phyloP scores from a whole-genome alignment of 371 early-diverging fungal species.

The Lichtheimia corymbifera region DNA sequence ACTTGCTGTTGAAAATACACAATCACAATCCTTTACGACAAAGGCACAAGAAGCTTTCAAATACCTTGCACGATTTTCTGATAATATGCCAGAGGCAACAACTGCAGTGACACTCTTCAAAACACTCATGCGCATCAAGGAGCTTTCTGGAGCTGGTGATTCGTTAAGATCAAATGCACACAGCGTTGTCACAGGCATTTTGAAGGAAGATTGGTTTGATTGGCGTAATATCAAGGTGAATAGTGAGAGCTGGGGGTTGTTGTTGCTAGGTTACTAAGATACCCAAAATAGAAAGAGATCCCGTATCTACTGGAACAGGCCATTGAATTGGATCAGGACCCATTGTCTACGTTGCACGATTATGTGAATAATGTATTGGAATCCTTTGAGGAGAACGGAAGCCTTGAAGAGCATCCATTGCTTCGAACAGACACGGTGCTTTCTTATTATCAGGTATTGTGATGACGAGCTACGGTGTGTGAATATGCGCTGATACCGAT shows the following conservation, averaged over 20 bases:
- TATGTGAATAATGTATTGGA: slow-evolving; percentile 50
- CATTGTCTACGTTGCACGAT: slow-evolving; percentile 41
- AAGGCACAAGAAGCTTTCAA: slow-evolving; percentile 32
- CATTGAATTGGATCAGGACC: slow-evolving; percentile 44
- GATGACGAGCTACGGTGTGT: too few species aligned
- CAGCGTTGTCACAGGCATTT: slow-evolving; percentile 22
- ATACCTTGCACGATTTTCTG: slow-evolving; percentile 33
- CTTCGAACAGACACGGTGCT: slow-evolving; percentile 47
- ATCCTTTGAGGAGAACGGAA: slow-evolving; percentile 39
- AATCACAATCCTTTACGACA: slow-evolving; percentile 12
- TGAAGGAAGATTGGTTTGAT: slow-evolving; percentile 40
- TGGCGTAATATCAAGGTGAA: slow-evolving; percentile 43
- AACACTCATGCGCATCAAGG: slow-evolving; percentile 27
- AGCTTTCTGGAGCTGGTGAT: slow-evolving; percentile 13
- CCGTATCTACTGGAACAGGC: slow-evolving; percentile 42
- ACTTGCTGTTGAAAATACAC: slow-evolving; percentile 13
- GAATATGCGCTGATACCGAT: not conserved
- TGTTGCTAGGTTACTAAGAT: not conserved
- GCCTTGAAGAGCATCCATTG: slow-evolving; percentile 47
- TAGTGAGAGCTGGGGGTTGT: too few species aligned
- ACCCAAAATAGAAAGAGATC: slow-evolving; percentile 32
- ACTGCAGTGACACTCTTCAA: slow-evolving; percentile 36
- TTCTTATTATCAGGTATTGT: slow-evolving; percentile 49
- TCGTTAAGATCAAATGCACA: slow-evolving; percentile 21
- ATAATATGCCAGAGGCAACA: slow-evolving; percentile 32